These are phyloP conservation scores for Cyberlindnera amylophila DNA, from an alignment of 805 yeast genomes.

Conservation along the genomic window DNA sequence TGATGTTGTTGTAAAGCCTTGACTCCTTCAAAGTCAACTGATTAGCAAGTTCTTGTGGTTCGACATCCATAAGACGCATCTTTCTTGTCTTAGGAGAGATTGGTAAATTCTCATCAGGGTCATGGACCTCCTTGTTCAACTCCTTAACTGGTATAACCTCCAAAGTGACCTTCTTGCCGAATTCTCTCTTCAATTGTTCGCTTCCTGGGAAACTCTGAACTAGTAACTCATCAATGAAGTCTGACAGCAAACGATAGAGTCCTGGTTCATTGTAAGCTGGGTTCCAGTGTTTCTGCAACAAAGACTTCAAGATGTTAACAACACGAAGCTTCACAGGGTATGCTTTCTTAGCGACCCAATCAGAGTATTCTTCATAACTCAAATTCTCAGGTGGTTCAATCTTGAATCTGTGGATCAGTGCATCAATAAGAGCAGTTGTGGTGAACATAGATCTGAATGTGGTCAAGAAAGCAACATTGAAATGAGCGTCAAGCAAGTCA, in stretches of 20 bases:
- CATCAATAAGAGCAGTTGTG: conserved; percentile 55
- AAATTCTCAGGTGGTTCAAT: conserved; percentile 84
- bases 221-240: conserved; percentile 38
- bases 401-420: conserved; percentile 61
- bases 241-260: conserved; percentile 32
- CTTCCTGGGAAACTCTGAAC: conserved; percentile 42
- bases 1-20: conserved; percentile 60
- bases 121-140: conserved; percentile 1
- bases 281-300: conserved; percentile 71
- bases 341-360: conserved; percentile 72
- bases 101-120: conserved; percentile 6
- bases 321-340: conserved; percentile 64
- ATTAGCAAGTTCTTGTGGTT: conserved; percentile 72
- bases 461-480: conserved; percentile 65
- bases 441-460: conserved; percentile 74
- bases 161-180: conserved; percentile 31
- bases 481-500: conserved; percentile 54
- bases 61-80: conserved; percentile 60
- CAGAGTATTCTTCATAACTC: conserved; percentile 72
- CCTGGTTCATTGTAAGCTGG: conserved; percentile 51
- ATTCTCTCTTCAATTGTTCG: conserved; percentile 35
- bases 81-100: conserved; percentile 29
- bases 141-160: conserved; percentile 1
- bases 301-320: conserved; percentile 58
- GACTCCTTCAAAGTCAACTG: conserved; percentile 83